These are phyloP conservation scores for Fusarium piperis DNA, from an alignment of 2,329 filamentous ascomycete genomes.

Conservation along the genomic window DNA sequence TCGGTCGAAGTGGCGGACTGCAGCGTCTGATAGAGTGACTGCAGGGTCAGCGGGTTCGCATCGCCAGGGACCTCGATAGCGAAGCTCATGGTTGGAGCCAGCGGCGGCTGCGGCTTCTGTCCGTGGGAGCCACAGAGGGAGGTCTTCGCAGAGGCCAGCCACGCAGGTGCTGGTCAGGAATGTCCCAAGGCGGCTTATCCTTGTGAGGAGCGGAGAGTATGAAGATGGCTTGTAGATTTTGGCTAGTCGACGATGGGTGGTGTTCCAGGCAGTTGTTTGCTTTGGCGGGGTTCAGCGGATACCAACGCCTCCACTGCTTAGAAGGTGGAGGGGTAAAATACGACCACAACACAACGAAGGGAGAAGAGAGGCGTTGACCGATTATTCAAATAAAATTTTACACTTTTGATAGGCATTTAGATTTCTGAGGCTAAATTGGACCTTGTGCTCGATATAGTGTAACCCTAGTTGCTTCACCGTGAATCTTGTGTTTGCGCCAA, in stretches of 20 bases:
- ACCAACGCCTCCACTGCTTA: background rate
- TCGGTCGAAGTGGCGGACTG: conserved; percentile 71
- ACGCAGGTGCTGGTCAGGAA: conserved; percentile 1
- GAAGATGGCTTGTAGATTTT: conserved; percentile 26
- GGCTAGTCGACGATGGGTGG: conserved; percentile 29
- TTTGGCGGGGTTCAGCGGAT: conserved; percentile 35
- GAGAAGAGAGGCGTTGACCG: background rate
- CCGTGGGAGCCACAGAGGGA: conserved; percentile 25
- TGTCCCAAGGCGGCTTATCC: background rate
- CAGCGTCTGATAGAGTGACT: conserved; percentile 72
- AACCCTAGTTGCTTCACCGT: no score
- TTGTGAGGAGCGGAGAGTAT: conserved; percentile 20
- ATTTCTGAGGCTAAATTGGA: background rate
- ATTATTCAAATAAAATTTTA: background rate
- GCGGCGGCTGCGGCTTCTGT: conserved; percentile 18
- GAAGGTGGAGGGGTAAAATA: conserved; percentile 25
- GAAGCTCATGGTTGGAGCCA: conserved; percentile 67
- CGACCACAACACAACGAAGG: conserved; percentile 18
- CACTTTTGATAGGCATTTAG: background rate
- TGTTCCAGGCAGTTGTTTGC: conserved; percentile 27
- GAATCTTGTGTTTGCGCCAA: background rate
- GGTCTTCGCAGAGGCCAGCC: conserved; percentile 10
- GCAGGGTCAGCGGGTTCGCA: conserved; percentile 73
- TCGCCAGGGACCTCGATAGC: conserved; percentile 84
- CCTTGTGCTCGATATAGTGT: background rate